Base-by-base conservation (phyloP, 768 basidiomycete genomes). In the Hygrocybe coccinea region DNA sequence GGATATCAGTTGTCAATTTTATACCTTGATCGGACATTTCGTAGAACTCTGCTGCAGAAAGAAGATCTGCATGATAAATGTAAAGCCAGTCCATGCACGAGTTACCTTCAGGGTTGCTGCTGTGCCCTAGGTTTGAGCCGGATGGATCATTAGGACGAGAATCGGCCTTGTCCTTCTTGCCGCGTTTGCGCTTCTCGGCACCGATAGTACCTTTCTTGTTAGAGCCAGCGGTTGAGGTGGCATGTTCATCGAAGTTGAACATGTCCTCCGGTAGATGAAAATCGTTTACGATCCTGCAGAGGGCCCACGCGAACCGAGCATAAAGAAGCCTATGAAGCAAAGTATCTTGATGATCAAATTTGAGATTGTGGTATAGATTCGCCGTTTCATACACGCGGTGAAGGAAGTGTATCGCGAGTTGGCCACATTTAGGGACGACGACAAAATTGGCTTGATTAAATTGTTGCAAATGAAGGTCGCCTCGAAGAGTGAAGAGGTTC, bases 221-320 rank as follows among this genome's bases (percentile, higher is more conserved):
- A 21, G 29, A 29, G 29, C 29, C 29, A 29, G 29, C 8, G 8
- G 29, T 29, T 29, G 29, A 29, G 44, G 22, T 4, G 21, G 44
- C 11, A 22, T 46, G 44, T 14, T 50, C 48, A 17, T 25, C n/a
- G 21, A 50, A 45, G 39, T 37, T 41, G 34, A 57, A 52, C 12
- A 29, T 21, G 15, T 53, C 44, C 25, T 34, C 11, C 17, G n/a
- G 14, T 33, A 50, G 25, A 19, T 37, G 12, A 11, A 36, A 47
- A 10, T 47, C 43, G 11, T 45, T 47, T 19, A 58, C 56, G 47
- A 55, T 52, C 29, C 52, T 59, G 4, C 51, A 52, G 39, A 61
- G 29, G n/a, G 58, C 60, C 60, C 57, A 61, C 35, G 60, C 60
- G 38, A 61, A 61, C 17, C 60, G 60, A 47, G 60, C 60, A 56